Evolutionary conservation across 2,329 filamentous ascomycete species (phyloP).

Genomic region (Fusarium proliferatum): DNA sequence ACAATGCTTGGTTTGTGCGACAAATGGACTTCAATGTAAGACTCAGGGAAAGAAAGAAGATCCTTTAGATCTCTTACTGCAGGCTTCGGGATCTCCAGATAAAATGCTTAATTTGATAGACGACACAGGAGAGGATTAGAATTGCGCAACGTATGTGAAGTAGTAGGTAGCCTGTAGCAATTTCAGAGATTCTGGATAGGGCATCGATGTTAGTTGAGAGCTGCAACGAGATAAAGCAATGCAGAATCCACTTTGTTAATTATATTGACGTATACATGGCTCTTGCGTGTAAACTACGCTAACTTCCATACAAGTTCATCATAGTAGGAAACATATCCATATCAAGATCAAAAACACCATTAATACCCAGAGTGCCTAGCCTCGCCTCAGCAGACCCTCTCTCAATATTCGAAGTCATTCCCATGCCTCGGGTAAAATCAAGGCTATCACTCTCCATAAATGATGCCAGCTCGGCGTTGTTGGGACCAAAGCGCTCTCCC

Average conservation of each 20-base stretch:
- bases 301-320: slow-evolving; percentile 14
- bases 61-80: neutral
- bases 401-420: neutral
- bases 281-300: neutral
- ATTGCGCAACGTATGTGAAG: too few species aligned
- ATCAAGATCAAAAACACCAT: slow-evolving; percentile 17
- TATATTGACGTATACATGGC: too few species aligned
- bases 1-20: slow-evolving; percentile 71
- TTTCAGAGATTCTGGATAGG: too few species aligned
- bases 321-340: slow-evolving; percentile 22
- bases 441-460: neutral
- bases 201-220: too few species aligned
- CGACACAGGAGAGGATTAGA: too few species aligned
- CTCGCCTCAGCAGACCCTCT: neutral
- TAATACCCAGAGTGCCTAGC: slow-evolving; percentile 13
- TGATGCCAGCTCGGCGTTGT: neutral
- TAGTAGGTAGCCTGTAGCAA: too few species aligned
- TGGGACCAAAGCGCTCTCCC: slow-evolving; percentile 5
- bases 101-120: accelerated
- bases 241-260: too few species aligned
- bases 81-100: too few species aligned
- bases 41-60: slow-evolving; percentile 2
- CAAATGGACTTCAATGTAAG: slow-evolving; percentile 62
- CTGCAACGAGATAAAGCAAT: too few species aligned
- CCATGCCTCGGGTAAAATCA: neutral